Evolutionary conservation across 371 early-diverging fungal genomes (phyloP).

Genomic region (Zychaea mexicana): DNA sequence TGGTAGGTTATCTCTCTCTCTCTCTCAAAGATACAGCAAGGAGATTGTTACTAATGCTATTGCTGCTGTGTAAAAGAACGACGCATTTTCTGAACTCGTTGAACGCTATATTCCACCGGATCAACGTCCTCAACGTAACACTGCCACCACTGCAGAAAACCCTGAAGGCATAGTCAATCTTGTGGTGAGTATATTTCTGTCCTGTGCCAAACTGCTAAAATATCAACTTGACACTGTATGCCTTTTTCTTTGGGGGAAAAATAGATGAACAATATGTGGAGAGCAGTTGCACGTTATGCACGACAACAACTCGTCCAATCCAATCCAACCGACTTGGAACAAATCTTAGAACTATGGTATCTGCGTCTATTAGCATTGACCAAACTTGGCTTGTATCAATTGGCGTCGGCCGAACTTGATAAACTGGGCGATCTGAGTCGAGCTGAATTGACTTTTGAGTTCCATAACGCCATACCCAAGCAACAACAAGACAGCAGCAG

Average conservation of each 20-base stretch:
- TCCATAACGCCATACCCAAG: slow-evolving; percentile 24
- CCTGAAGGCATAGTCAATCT: slow-evolving; percentile 38
- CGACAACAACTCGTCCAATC: slow-evolving; percentile 54
- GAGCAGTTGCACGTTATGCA: slow-evolving; percentile 59
- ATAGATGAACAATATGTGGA: slow-evolving; percentile 63
- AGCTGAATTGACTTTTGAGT: slow-evolving; percentile 47
- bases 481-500: background rate
- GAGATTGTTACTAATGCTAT: background rate
- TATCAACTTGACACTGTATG: too few relatives aligned
- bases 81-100: slow-evolving; percentile 56
- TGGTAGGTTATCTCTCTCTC: slow-evolving; percentile 27
- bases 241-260: background rate
- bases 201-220: too few relatives aligned
- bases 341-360: slow-evolving; percentile 57
- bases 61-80: slow-evolving; percentile 35
- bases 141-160: slow-evolving; percentile 20
- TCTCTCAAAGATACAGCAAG: background rate
- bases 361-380: slow-evolving; percentile 53
- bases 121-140: slow-evolving; percentile 51
- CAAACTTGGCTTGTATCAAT: slow-evolving; percentile 56
- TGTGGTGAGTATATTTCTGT: slow-evolving; percentile 25
- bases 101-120: slow-evolving; percentile 56
- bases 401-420: slow-evolving; percentile 65
- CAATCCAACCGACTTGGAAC: slow-evolving; percentile 32
- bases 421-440: slow-evolving; percentile 58